Percentiles rank a stretch among this genome's conserved stretches.
phyloP scores from a whole-genome alignment of 106 monocot genomes.

The Iris macrosiphon region DNA sequence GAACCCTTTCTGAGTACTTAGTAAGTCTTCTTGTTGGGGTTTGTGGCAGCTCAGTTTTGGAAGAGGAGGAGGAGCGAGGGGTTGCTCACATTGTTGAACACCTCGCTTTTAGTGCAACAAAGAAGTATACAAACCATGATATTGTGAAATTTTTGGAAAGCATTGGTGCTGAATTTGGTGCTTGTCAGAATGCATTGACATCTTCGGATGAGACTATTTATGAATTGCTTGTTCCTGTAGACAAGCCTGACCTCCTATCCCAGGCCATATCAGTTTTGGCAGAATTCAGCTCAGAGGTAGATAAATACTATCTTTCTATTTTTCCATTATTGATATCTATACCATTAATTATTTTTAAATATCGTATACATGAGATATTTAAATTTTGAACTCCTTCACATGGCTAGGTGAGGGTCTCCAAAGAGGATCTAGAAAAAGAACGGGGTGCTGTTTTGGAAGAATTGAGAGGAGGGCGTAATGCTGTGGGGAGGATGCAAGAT shows the following conservation, averaged over 20 bases:
- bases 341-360: too few relatives aligned
- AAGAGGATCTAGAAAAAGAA: conserved; percentile 89
- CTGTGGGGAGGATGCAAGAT: conserved; percentile 95
- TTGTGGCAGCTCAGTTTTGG: conserved; percentile 90
- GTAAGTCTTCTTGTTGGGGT: conserved; percentile 6
- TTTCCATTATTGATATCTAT: background rate
- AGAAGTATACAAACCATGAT: conserved; percentile 93
- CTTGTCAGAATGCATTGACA: conserved; percentile 96
- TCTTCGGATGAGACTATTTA: conserved; percentile 99
- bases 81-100: conserved; percentile 99
- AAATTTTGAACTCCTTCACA: conserved; percentile 3
- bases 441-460: conserved; percentile 97
- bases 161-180: conserved; percentile 99
- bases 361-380: too few relatives aligned
- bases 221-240: conserved; percentile 95
- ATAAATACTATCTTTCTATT: background rate
- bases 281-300: conserved; percentile 97
- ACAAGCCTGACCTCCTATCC: conserved; percentile 86
- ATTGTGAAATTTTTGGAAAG: conserved; percentile 98
- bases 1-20: background rate
- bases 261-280: conserved; percentile 91
- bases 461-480: conserved; percentile 93
- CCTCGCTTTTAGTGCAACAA: conserved; percentile 96
- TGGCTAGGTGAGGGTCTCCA: conserved; percentile 72
- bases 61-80: conserved; percentile 95